phyloP scores from a whole-genome alignment of 2,329 filamentous ascomycete species.

The Aureobasidium namibiae region DNA sequence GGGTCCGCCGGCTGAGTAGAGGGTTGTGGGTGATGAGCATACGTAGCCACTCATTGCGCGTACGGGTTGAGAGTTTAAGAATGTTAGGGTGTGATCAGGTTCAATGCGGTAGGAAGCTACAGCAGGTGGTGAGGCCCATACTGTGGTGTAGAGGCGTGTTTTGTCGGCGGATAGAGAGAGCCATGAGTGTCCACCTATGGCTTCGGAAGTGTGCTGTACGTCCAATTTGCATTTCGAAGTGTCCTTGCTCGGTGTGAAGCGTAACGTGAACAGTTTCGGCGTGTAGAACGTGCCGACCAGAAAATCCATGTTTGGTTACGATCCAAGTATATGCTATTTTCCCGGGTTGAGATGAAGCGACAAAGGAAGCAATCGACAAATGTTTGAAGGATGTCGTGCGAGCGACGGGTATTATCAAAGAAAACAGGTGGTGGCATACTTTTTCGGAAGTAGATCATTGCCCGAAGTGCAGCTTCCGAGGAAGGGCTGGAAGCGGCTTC shows the following conservation, averaged over 20 bases:
- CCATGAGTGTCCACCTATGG: constrained; percentile 29
- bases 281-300: constrained; percentile 28
- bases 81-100: constrained; percentile 20
- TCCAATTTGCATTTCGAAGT: background rate
- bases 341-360: background rate
- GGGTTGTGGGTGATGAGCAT: constrained; percentile 18
- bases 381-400: background rate
- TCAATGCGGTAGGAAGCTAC: constrained; percentile 25
- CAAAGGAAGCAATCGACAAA: too few relatives aligned
- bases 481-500: background rate
- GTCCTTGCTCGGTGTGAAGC: constrained; percentile 20
- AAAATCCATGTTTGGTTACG: constrained; percentile 24
- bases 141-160: constrained; percentile 26
- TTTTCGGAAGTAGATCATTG: background rate
- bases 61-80: constrained; percentile 26
- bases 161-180: constrained; percentile 25
- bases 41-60: constrained; percentile 26
- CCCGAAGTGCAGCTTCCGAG: background rate
- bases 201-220: constrained; percentile 21
- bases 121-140: constrained; percentile 27
- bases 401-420: background rate
- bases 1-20: constrained; percentile 27
- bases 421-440: background rate
- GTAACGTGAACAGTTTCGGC: constrained; percentile 24
- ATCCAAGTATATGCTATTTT: background rate